phyloP scores from a whole-genome alignment of 225 moss, liverwort and hornwort species.

The Climacium dendroides region DNA sequence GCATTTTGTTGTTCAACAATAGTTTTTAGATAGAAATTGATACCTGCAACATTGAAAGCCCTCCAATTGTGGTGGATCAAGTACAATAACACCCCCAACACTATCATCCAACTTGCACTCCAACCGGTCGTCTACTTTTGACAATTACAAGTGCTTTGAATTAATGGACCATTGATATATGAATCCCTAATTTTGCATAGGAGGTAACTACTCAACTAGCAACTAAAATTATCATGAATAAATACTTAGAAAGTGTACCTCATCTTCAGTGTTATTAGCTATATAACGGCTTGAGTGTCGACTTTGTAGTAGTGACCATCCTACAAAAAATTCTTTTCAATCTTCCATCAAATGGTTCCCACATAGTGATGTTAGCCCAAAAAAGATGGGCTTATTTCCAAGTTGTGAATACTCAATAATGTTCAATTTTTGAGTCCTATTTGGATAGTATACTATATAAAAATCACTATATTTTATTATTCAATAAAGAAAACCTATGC shows the following conservation, averaged over 20 bases:
- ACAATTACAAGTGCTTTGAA: background rate
- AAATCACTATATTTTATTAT: background rate
- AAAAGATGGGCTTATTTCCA: rapidly evolving
- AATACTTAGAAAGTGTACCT: background rate
- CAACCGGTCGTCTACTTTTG: constrained; percentile 8
- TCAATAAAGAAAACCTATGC: background rate
- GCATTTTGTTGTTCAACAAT: background rate
- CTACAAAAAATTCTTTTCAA: background rate
- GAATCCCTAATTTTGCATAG: background rate
- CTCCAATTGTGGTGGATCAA: constrained; percentile 14
- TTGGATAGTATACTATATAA: rapidly evolving
- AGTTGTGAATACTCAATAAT: background rate
- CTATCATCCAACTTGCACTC: constrained; percentile 36
- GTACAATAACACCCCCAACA: constrained; percentile 13
- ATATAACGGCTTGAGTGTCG: background rate
- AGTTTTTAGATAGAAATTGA: background rate
- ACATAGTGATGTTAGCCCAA: rapidly evolving
- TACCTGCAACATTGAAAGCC: background rate
- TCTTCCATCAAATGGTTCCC: background rate
- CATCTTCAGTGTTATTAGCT: background rate
- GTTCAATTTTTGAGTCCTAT: background rate
- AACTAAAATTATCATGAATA: background rate
- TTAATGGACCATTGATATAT: background rate
- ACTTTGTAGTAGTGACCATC: background rate
- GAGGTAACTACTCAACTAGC: too few species aligned